phyloP scores from a whole-genome alignment of 2,329 filamentous ascomycete genomes.

The Xylariales sp. region DNA sequence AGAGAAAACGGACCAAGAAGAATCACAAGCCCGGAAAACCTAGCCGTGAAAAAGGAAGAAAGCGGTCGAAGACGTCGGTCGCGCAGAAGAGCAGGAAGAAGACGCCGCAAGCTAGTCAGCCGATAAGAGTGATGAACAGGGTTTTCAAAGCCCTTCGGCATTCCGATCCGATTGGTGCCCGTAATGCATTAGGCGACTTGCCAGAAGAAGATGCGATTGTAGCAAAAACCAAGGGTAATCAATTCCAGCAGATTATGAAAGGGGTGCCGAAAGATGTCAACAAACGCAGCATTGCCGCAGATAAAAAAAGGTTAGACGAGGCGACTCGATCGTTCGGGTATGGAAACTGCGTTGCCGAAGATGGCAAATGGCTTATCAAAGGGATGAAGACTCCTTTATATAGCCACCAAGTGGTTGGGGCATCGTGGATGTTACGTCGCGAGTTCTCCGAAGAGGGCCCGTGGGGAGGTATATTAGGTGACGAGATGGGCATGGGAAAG shows the following conservation, averaged over 20 bases:
- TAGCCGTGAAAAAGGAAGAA: not conserved
- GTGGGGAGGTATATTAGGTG: constrained; percentile 31
- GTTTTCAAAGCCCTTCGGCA: constrained; percentile 17
- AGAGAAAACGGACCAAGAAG: constrained; percentile 24
- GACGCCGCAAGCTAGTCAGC: not conserved
- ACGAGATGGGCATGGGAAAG: constrained; percentile 39
- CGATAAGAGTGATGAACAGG: constrained; percentile 7
- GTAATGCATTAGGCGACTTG: constrained; percentile 23
- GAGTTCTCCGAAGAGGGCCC: constrained; percentile 24
- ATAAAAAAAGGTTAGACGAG: constrained; percentile 19
- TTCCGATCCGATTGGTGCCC: constrained; percentile 27
- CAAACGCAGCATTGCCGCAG: not conserved
- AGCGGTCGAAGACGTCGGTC: not conserved
- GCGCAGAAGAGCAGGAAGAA: not conserved
- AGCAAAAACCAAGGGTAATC: constrained; percentile 18
- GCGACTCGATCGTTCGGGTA: constrained; percentile 27
- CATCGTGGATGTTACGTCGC: constrained; percentile 29
- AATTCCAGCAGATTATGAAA: constrained; percentile 30
- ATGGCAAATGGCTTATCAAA: constrained; percentile 32
- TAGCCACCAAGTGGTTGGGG: constrained; percentile 28
- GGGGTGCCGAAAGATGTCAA: not conserved
- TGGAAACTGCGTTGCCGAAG: constrained; percentile 15
- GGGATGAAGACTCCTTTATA: constrained; percentile 26
- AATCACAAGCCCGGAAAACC: not conserved
- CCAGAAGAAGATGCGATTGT: constrained; percentile 13